Percentiles rank a stretch among this genome's conserved stretches.
phyloP scores from a whole-genome alignment of 78 protist genomes.

The Capsaspora owczarzaki region DNA sequence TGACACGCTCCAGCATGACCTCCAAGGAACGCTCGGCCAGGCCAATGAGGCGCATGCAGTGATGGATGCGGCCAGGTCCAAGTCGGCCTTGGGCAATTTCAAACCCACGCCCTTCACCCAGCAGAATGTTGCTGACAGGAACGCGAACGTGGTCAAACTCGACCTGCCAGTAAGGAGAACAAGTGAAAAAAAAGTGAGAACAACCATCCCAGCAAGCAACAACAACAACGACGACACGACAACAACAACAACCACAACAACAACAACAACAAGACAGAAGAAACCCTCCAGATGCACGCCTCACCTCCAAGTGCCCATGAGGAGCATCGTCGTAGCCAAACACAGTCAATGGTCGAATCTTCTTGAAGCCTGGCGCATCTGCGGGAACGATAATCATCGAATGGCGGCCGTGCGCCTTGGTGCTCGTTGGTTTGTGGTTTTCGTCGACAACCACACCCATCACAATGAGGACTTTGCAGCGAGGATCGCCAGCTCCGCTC shows the following conservation, averaged over 20 bases:
- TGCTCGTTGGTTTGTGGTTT: not conserved
- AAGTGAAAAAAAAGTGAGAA: no score
- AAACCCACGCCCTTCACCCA: constrained; percentile 41
- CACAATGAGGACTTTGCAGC: constrained; percentile 42
- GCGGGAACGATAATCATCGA: constrained; percentile 68
- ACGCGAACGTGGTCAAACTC: constrained; percentile 51
- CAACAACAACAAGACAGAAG: no score
- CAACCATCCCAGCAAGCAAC: no score
- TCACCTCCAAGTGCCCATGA: constrained; percentile 62
- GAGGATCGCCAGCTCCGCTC: constrained; percentile 59
- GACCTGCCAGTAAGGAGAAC: no score
- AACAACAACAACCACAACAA: no score
- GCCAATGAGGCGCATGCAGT: constrained; percentile 73
- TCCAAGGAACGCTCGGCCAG: constrained; percentile 42
- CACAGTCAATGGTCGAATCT: constrained; percentile 39
- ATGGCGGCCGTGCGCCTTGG: constrained; percentile 40
- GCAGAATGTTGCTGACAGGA: constrained; percentile 28
- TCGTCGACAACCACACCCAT: constrained; percentile 37
- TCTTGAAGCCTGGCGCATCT: constrained; percentile 35
- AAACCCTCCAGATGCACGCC: no score
- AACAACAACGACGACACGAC: no score
- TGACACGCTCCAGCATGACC: constrained; percentile 28
- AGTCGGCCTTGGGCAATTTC: constrained; percentile 63
- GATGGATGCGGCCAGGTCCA: constrained; percentile 83
- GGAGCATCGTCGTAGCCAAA: constrained; percentile 77